phyloP scores from a whole-genome alignment of 169 alveolate genomes.

The Perkinsus olseni region DNA sequence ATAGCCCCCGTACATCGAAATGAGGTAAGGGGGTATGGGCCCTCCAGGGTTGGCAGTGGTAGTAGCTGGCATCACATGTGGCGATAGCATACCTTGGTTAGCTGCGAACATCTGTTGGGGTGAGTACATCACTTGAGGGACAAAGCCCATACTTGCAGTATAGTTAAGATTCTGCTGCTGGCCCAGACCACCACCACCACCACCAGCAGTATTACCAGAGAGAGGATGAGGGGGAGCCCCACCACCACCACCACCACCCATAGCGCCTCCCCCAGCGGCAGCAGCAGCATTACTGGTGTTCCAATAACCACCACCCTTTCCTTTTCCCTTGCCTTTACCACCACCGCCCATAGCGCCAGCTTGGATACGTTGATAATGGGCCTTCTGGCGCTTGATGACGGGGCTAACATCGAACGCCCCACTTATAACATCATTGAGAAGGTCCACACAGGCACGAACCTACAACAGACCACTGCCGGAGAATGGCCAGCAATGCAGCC shows the following conservation, averaged over 20 bases:
- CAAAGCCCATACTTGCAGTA: background rate
- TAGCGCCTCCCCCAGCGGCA: background rate
- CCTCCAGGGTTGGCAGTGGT: background rate
- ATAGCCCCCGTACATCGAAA: background rate
- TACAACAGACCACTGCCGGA: background rate
- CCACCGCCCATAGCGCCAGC: slow-evolving; percentile 8
- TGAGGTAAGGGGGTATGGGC: background rate
- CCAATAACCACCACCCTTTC: slow-evolving; percentile 1
- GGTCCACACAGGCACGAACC: background rate
- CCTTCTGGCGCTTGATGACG: background rate
- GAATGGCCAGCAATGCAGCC: too few species aligned
- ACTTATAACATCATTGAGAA: background rate
- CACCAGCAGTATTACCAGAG: background rate
- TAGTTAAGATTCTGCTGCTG: background rate
- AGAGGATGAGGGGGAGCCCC: background rate
- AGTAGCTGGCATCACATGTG: background rate
- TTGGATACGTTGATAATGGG: background rate
- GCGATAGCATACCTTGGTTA: background rate
- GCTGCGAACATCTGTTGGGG: background rate
- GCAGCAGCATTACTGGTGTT: background rate
- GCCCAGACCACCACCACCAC: background rate
- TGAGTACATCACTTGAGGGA: background rate
- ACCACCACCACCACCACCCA: slow-evolving; percentile 1
- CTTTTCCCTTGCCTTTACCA: slow-evolving; percentile 26
- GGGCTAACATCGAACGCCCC: background rate